Evolutionary conservation across 208 protist genomes (phyloP), one percentile per base, ranked within the genome.

Genomic region (Hexamita inflata): DNA sequence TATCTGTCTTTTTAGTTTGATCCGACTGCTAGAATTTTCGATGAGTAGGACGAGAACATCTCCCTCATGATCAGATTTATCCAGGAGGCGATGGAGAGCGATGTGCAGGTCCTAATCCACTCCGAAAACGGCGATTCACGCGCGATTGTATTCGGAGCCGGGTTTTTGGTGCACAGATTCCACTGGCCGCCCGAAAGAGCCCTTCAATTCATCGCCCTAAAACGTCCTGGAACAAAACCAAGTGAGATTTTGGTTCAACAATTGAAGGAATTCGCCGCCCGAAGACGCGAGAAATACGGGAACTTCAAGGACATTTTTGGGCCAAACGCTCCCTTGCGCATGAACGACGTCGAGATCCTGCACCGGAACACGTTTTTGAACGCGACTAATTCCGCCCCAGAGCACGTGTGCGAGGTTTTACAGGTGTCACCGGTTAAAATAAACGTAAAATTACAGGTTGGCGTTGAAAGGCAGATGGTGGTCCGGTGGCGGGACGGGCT

Each of bases 361-460:
- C 60, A 66, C 60, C 28, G 60, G 24, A 66, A 66, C 60, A 35
- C 60, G 24, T 66, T 66, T n/a, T n/a, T 66, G 19, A 66, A 66
- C 60, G 60, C 29, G n/a, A n/a, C n/a, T n/a, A n/a, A n/a, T n/a
- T n/a, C n/a, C n/a, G n/a, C n/a, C n/a, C n/a, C n/a, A n/a, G n/a
- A n/a, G n/a, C n/a, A n/a, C n/a, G n/a, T n/a, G n/a, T n/a, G n/a
- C n/a, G n/a, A n/a, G n/a, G n/a, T n/a, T n/a, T n/a, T n/a, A n/a
- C n/a, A n/a, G n/a, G n/a, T n/a, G n/a, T n/a, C n/a, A n/a, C n/a
- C n/a, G n/a, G n/a, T n/a, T n/a, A n/a, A n/a, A n/a, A n/a, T n/a
- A n/a, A n/a, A n/a, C n/a, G n/a, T n/a, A n/a, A n/a, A n/a, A n/a
- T n/a, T n/a, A n/a, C n/a, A n/a, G n/a, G n/a, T n/a, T n/a, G n/a